Percentiles rank a stretch among this genome's conserved stretches.
These are phyloP conservation scores for Dianthus caryophyllus DNA, from an alignment of 148 eudicot species.

Conservation along the genomic window DNA sequence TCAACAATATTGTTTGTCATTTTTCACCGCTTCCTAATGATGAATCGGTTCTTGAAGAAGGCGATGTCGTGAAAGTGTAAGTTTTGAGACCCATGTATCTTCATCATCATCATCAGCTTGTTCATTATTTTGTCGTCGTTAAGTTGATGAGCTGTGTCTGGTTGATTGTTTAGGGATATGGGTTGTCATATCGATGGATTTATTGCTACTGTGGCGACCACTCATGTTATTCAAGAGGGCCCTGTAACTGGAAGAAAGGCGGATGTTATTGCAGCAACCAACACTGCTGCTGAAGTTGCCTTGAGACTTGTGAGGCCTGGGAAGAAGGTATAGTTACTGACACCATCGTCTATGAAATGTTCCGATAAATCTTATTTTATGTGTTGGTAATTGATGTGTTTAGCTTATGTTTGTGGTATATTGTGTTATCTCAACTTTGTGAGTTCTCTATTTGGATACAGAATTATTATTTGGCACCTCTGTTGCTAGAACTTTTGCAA, in stretches of 20 bases:
- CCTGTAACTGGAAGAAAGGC: conserved; percentile 79
- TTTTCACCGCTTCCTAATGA: conserved; percentile 82
- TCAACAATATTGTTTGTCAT: conserved; percentile 77
- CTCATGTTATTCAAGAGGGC: conserved; percentile 74
- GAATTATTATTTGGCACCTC: too few species aligned
- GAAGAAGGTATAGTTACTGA: conserved; percentile 47
- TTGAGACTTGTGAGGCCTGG: conserved; percentile 91
- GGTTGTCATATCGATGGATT: conserved; percentile 94
- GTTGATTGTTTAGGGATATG: conserved; percentile 62
- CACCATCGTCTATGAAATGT: not conserved
- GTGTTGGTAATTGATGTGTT: not conserved
- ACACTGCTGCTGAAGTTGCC: conserved; percentile 94
- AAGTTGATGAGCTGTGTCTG: not conserved
- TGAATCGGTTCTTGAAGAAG: conserved; percentile 72
- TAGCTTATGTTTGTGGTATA: not conserved
- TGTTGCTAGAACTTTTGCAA: too few species aligned
- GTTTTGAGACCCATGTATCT: conserved; percentile 11
- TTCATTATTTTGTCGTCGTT: not conserved
- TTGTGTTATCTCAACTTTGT: too few species aligned
- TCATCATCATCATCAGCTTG: not conserved
- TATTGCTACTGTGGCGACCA: conserved; percentile 83
- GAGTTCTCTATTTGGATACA: too few species aligned
- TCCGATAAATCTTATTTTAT: not conserved
- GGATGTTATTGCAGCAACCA: conserved; percentile 87
- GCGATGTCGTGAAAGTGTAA: conserved; percentile 81